Conservation (phyloP, 805 yeast genomes). For the Myxozyma geophila region DNA sequence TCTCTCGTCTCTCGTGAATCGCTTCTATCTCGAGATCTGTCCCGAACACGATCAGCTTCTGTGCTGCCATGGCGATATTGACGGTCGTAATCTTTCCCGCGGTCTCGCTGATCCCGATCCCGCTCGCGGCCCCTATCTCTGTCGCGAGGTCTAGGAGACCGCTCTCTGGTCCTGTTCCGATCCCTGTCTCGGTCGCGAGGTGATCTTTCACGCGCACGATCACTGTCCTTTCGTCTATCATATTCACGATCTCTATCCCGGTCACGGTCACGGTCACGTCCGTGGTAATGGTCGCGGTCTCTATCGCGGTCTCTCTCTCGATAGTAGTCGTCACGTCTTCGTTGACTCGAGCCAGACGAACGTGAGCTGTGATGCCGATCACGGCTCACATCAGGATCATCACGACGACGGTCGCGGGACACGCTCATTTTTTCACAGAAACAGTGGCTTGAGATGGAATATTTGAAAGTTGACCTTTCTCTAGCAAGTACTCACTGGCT, state of each 20-base stretch:
- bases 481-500: not conserved
- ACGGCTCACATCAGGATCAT: slow-evolving; percentile 21
- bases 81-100: slow-evolving; percentile 29
- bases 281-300: slow-evolving; percentile 6
- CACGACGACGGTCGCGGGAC: slow-evolving; percentile 12
- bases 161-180: not conserved
- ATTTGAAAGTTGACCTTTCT: not conserved
- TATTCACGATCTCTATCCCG: not conserved
- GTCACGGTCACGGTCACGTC: slow-evolving; percentile 16
- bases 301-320: slow-evolving; percentile 25
- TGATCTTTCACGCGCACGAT: slow-evolving; percentile 16
- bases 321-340: slow-evolving; percentile 14
- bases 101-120: slow-evolving; percentile 10
- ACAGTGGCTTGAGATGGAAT: too few relatives aligned
- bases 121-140: slow-evolving; percentile 28
- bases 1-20: not conserved
- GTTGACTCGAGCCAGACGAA: not conserved
- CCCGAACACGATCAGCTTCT: not conserved
- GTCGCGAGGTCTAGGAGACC: slow-evolving; percentile 2
- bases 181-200: slow-evolving; percentile 18
- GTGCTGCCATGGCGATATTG: not conserved
- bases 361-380: slow-evolving; percentile 6
- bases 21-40: not conserved
- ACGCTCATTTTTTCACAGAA: not conserved
- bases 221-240: slow-evolving; percentile 21